Conservation (phyloP, 2,329 filamentous ascomycete genomes). For the Colletotrichum sp. region DNA sequence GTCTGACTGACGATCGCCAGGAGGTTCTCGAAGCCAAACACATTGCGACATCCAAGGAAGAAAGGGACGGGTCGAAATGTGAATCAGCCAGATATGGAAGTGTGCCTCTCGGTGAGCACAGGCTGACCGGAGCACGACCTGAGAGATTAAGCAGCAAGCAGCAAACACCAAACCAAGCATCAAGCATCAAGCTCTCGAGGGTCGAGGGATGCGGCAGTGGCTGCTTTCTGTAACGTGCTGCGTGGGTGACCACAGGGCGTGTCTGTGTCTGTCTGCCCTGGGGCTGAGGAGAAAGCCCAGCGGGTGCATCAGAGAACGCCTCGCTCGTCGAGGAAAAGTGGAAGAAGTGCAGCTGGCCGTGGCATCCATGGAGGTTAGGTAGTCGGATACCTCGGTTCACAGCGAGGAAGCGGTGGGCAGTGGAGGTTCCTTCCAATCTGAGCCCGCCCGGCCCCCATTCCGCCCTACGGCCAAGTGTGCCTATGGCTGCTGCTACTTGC, state of each 20-base stretch:
- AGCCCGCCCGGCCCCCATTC: background rate
- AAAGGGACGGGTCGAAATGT: background rate
- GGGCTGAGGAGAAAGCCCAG: conserved; percentile 21
- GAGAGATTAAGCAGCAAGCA: background rate
- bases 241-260: background rate
- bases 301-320: conserved; percentile 4
- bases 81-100: background rate
- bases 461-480: conserved; percentile 14
- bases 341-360: background rate
- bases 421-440: background rate
- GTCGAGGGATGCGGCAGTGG: background rate
- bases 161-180: background rate
- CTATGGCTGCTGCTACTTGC: background rate
- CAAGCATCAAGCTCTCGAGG: background rate
- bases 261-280: background rate
- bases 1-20: background rate
- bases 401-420: background rate
- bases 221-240: background rate
- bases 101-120: conserved; percentile 9
- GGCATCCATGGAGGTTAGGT: background rate
- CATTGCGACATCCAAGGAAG: background rate
- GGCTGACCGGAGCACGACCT: background rate
- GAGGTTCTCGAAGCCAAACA: background rate
- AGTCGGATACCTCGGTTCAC: background rate
- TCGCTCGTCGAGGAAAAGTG: conserved; percentile 7